phyloP scores from a whole-genome alignment of 2,329 filamentous ascomycete genomes.

The Aspergillus sp. region DNA sequence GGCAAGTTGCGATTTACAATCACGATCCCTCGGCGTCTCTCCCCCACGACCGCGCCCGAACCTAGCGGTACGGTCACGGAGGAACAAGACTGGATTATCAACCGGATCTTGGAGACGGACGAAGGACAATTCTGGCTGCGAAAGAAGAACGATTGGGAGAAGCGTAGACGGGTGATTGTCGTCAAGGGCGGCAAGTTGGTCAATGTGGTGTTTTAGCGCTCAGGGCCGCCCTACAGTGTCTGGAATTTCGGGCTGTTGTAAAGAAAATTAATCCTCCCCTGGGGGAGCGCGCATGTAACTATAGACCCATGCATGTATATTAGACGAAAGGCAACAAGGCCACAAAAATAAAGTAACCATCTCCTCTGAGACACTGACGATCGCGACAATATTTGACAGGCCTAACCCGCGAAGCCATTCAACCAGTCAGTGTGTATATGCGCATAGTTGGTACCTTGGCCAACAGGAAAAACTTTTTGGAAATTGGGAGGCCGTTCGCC shows the following conservation, averaged over 20 bases:
- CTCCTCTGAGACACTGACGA: neutral
- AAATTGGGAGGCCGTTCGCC: neutral
- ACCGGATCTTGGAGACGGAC: conserved; percentile 61
- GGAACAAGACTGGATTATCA: conserved; percentile 63
- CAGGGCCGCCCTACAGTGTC: neutral
- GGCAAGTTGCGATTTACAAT: conserved; percentile 73
- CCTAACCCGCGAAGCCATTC: neutral
- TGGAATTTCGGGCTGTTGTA: neutral
- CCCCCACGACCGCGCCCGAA: conserved; percentile 33
- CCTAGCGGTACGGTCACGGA: conserved; percentile 24
- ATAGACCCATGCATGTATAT: conserved; percentile 8
- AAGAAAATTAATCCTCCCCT: neutral
- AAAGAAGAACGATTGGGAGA: conserved; percentile 51
- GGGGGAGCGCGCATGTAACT: neutral
- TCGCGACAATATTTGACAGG: neutral
- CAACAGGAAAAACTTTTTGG: too few species aligned
- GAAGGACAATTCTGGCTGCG: conserved; percentile 61
- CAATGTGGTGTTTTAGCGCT: conserved; percentile 66
- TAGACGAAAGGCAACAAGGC: neutral
- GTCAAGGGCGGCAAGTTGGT: conserved; percentile 68
- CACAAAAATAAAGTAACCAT: neutral
- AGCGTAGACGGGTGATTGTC: conserved; percentile 66
- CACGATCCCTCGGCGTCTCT: conserved; percentile 60
- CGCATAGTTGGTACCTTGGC: neutral
- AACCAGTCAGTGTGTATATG: neutral